A percentile compares a stretch with the other conserved stretches of the same genome.
Evolutionary conservation across 73 alveolate species (phyloP).

Genomic region (Symbiodinium pilosum): DNA sequence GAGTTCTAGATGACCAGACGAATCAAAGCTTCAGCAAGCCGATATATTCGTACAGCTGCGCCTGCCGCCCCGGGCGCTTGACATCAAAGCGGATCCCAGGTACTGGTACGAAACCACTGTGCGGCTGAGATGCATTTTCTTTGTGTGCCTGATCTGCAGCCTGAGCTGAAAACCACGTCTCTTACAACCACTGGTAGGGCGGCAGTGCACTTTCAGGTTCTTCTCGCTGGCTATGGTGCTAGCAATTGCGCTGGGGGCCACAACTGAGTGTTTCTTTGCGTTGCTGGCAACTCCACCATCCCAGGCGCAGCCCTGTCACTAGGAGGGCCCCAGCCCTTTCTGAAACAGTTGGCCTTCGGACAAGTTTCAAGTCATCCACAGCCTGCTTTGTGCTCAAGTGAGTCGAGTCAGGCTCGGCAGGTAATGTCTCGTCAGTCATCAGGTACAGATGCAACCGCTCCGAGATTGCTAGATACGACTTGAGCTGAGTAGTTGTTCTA

Average conservation of each 20-base stretch:
- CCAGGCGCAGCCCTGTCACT: not conserved
- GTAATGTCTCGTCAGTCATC: not conserved
- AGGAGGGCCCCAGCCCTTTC: too few species aligned
- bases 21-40: too few species aligned
- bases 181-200: not conserved
- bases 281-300: slow-evolving; percentile 69
- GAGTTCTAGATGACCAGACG: too few species aligned
- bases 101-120: slow-evolving; percentile 80
- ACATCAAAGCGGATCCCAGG: slow-evolving; percentile 24
- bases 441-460: not conserved
- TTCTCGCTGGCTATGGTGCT: slow-evolving; percentile 62
- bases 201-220: slow-evolving; percentile 10
- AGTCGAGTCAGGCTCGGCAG: not conserved
- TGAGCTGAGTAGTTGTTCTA: not conserved
- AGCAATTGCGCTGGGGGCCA: slow-evolving; percentile 74
- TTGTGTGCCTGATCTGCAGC: slow-evolving; percentile 26
- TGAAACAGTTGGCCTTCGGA: too few species aligned
- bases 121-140: slow-evolving; percentile 65
- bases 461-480: not conserved
- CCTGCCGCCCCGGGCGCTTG: too few species aligned
- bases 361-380: not conserved
- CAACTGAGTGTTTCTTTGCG: slow-evolving; percentile 71
- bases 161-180: too few species aligned
- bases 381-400: not conserved
- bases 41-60: too few species aligned